Percentiles rank a stretch among this genome's conserved stretches.
These are phyloP conservation scores for Hypoxylon crocopeplum DNA, from an alignment of 495 filamentous ascomycete genomes.

Conservation along the genomic window DNA sequence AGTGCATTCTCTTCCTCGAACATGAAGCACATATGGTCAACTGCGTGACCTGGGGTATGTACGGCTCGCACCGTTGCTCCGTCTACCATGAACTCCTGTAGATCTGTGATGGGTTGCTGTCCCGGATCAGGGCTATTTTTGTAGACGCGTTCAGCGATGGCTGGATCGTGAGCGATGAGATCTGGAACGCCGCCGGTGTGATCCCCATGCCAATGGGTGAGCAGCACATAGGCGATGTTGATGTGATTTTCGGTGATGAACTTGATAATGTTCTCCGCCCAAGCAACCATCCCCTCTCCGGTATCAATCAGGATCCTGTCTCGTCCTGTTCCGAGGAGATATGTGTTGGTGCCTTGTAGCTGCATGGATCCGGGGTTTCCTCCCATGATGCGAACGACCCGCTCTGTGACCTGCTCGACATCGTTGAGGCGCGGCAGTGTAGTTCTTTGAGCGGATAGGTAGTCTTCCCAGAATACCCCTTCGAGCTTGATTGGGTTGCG, in stretches of 20 bases:
- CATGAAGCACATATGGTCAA: slow-evolving; percentile 77
- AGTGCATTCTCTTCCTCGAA: slow-evolving; percentile 78
- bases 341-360: slow-evolving; percentile 71
- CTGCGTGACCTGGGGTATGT: slow-evolving; percentile 77
- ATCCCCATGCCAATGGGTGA: slow-evolving; percentile 86
- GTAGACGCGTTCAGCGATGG: slow-evolving; percentile 49
- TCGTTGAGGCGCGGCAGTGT: slow-evolving; percentile 44
- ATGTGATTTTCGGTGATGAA: neutral
- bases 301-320: slow-evolving; percentile 74
- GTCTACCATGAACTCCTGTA: slow-evolving; percentile 69
- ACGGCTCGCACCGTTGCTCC: slow-evolving; percentile 75
- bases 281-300: slow-evolving; percentile 55
- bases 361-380: slow-evolving; percentile 46
- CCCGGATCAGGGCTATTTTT: slow-evolving; percentile 53
- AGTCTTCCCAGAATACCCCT: slow-evolving; percentile 42
- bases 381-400: slow-evolving; percentile 51
- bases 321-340: slow-evolving; percentile 69
- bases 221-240: slow-evolving; percentile 51
- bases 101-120: slow-evolving; percentile 64
- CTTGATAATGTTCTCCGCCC: neutral
- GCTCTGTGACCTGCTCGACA: slow-evolving; percentile 48
- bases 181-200: slow-evolving; percentile 75
- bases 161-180: slow-evolving; percentile 64
- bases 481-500: neutral
- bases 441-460: slow-evolving; percentile 43